Evolutionary conservation across 805 yeast genomes (phyloP).

Genomic region (Candida coquimbonensis): DNA sequence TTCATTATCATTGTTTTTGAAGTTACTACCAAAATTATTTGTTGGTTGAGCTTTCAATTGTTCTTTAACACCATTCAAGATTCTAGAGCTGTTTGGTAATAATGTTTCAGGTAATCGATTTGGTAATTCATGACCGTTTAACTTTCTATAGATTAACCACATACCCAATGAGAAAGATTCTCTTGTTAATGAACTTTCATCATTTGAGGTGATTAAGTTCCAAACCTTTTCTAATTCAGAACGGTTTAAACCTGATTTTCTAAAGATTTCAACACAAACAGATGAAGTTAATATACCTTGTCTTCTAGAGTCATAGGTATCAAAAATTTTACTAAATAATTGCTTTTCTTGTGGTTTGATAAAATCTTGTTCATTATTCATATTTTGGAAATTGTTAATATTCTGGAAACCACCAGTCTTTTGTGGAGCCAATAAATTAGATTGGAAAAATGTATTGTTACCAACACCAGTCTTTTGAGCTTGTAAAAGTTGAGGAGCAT

Average conservation of each 20-base stretch:
- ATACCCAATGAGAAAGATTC: slow-evolving; percentile 95
- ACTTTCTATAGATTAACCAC: slow-evolving; percentile 88
- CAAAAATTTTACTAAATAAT: slow-evolving; percentile 80
- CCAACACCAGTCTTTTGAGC: slow-evolving; percentile 62
- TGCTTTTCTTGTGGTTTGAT: slow-evolving; percentile 83
- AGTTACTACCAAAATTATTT: slow-evolving; percentile 35
- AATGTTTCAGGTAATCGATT: slow-evolving; percentile 77
- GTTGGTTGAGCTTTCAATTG: slow-evolving; percentile 22
- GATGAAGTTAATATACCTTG: slow-evolving; percentile 72
- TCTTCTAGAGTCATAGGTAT: slow-evolving; percentile 70
- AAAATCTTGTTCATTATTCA: slow-evolving; percentile 42
- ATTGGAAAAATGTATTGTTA: slow-evolving; percentile 31
- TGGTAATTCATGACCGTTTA: slow-evolving; percentile 88
- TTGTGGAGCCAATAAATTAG: slow-evolving; percentile 26
- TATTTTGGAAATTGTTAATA: slow-evolving; percentile 23
- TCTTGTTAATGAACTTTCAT: slow-evolving; percentile 74
- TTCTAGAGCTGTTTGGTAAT: slow-evolving; percentile 77
- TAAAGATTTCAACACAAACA: slow-evolving; percentile 77
- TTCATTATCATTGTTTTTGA: slow-evolving; percentile 69
- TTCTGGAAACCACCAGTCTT: slow-evolving; percentile 25
- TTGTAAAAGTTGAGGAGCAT: slow-evolving; percentile 34
- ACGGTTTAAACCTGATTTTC: slow-evolving; percentile 85
- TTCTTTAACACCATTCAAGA: slow-evolving; percentile 68
- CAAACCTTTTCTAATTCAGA: slow-evolving; percentile 85
- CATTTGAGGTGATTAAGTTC: slow-evolving; percentile 79